Percentiles rank a stretch among this genome's conserved stretches.
Evolutionary conservation across 371 early-diverging fungal species (phyloP).

Genomic region (Circinella minor): DNA sequence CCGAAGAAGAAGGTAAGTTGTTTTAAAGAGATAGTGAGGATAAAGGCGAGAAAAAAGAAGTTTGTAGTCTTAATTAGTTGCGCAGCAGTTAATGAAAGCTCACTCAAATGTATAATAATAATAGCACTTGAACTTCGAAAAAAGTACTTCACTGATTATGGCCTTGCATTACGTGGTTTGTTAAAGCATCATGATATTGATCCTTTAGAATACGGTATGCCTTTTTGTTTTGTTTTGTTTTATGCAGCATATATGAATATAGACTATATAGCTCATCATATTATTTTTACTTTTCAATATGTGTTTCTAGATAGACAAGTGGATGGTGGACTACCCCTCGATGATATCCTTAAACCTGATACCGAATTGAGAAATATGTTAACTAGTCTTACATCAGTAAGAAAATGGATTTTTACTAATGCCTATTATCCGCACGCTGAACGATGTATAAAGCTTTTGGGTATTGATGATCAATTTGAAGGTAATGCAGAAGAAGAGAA

Average conservation of each 20-base stretch:
- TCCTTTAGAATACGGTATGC: conserved; percentile 62
- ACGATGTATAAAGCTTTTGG: conserved; percentile 68
- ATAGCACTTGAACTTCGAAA: conserved; percentile 54
- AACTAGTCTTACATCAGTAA: conserved; percentile 46
- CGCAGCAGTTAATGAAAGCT: no score
- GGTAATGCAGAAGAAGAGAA: conserved; percentile 31
- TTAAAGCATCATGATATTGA: conserved; percentile 71
- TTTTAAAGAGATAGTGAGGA: neutral
- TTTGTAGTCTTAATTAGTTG: no score
- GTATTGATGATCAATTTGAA: conserved; percentile 77
- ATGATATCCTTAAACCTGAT: conserved; percentile 67
- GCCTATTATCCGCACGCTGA: conserved; percentile 77
- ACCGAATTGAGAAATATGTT: conserved; percentile 71
- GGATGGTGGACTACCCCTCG: conserved; percentile 75
- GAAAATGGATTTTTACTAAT: conserved; percentile 87
- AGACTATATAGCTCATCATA: no score
- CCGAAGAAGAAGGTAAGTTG: conserved; percentile 44
- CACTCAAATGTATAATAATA: neutral
- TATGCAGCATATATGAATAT: neutral
- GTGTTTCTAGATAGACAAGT: conserved; percentile 60
- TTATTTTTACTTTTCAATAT: no score
- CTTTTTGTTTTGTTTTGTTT: neutral
- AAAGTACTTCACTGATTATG: conserved; percentile 72
- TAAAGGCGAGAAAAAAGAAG: no score
- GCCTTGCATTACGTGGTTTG: conserved; percentile 81